Conservation (phyloP, 164 flowering plant genomes). For the Stephania yunnanensis region DNA sequence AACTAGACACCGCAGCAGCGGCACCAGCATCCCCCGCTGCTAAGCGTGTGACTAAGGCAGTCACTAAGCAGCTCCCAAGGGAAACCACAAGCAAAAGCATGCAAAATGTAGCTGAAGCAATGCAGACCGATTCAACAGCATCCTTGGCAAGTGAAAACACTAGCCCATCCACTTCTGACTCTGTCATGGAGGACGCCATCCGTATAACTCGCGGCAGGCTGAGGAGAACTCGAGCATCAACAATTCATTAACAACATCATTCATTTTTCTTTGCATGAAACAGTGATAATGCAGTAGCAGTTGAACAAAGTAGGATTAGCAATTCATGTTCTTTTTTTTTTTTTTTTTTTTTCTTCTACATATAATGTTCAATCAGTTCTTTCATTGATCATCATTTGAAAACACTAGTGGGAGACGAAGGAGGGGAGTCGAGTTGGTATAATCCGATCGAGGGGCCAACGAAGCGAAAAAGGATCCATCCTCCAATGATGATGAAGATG, state of each 20-base stretch:
- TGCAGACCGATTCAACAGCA: slow-evolving; percentile 27
- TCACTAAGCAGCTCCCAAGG: slow-evolving; percentile 10
- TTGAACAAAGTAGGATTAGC: neutral
- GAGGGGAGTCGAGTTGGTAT: slow-evolving; percentile 70
- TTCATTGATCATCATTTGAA: slow-evolving; percentile 25
- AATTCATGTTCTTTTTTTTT: neutral
- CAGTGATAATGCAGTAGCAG: neutral
- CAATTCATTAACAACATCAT: neutral
- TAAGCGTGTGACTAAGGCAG: slow-evolving; percentile 22
- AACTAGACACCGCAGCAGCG: slow-evolving; percentile 13
- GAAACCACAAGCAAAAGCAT: slow-evolving; percentile 19
- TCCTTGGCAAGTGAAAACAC: slow-evolving; percentile 27
- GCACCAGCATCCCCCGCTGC: slow-evolving; percentile 24
- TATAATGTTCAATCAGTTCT: neutral
- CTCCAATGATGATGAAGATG: slow-evolving; percentile 59
- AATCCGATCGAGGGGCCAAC: slow-evolving; percentile 81
- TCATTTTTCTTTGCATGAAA: neutral
- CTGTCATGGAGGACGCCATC: slow-evolving; percentile 50
- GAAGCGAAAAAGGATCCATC: slow-evolving; percentile 69
- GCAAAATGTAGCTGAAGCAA: slow-evolving; percentile 29
- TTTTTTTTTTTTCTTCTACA: neutral
- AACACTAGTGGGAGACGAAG: slow-evolving; percentile 44
- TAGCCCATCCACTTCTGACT: slow-evolving; percentile 39
- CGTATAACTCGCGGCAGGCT: slow-evolving; percentile 59
- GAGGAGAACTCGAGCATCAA: slow-evolving; percentile 41